These are phyloP conservation scores for Kwoniella sp. DNA, from an alignment of 768 basidiomycete species.

Conservation along the genomic window DNA sequence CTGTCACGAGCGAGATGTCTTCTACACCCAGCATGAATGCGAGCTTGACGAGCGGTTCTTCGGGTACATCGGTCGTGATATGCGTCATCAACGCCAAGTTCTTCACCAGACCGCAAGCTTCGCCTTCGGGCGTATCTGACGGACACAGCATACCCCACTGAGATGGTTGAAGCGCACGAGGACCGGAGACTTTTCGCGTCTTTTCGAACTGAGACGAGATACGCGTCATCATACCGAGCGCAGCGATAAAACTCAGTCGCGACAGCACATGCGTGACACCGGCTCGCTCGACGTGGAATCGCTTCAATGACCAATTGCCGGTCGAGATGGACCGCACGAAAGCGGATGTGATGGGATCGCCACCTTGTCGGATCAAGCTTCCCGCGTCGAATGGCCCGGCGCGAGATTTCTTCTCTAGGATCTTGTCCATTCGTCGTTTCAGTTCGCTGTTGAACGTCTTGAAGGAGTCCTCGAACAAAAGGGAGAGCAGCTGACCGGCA, in stretches of 20 bases:
- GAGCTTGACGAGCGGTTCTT: conserved; percentile 84
- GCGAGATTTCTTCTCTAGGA: conserved; percentile 91
- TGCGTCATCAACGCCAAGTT: conserved; percentile 99
- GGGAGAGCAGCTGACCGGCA: conserved; percentile 90
- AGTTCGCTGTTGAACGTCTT: conserved; percentile 97
- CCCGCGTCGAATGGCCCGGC: conserved; percentile 93
- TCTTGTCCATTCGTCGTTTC: conserved; percentile 93
- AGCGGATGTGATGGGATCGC: conserved; percentile 93
- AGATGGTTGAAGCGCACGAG: conserved; percentile 92
- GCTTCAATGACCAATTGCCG: conserved; percentile 97
- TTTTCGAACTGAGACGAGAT: conserved; percentile 99
- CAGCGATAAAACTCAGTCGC: conserved; percentile 92
- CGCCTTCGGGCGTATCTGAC: conserved; percentile 98
- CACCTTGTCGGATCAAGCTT: conserved; percentile 86
- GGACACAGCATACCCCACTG: conserved; percentile 99
- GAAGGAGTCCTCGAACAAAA: conserved; percentile 97
- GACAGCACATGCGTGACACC: conserved; percentile 98
- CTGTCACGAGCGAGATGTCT: conserved; percentile 90
- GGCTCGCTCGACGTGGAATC: conserved; percentile 99
- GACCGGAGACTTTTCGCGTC: conserved; percentile 97
- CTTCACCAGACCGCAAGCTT: conserved; percentile 97
- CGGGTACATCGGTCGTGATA: conserved; percentile 98
- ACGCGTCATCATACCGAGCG: conserved; percentile 99
- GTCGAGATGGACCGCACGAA: conserved; percentile 97
- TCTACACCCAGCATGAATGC: conserved; percentile 97